phyloP scores from a whole-genome alignment of 2,329 filamentous ascomycete genomes.

The Venturia aucupariae region DNA sequence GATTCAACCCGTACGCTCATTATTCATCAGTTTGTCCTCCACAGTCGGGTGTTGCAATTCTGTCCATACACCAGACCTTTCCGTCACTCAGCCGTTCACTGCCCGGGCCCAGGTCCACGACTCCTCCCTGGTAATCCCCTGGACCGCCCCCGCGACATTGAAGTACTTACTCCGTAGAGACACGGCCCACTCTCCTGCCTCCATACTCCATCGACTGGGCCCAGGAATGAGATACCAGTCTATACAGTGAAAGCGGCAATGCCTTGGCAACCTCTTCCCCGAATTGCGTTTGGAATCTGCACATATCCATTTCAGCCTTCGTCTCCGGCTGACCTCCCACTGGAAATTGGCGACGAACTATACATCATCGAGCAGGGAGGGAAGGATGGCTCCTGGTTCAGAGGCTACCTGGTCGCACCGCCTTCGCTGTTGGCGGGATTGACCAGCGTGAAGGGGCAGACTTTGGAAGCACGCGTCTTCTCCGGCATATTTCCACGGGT shows the following conservation, averaged over 20 bases:
- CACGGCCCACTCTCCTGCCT: background rate
- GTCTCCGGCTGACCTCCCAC: constrained; percentile 79
- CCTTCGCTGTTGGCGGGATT: constrained; percentile 86
- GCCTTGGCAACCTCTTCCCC: constrained; percentile 95
- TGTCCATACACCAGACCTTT: background rate
- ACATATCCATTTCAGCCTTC: constrained; percentile 87
- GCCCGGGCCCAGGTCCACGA: background rate
- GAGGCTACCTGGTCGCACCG: constrained; percentile 89
- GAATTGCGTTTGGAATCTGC: constrained; percentile 96
- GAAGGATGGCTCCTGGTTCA: constrained; percentile 76
- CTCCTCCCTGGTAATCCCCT: background rate
- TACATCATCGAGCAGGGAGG: constrained; percentile 98
- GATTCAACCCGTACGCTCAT: background rate
- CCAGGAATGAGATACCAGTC: background rate
- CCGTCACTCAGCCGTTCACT: background rate
- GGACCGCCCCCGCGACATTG: background rate
- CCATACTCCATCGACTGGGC: background rate
- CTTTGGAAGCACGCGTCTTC: constrained; percentile 89
- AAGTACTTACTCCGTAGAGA: background rate
- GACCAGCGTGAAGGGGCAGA: constrained; percentile 84
- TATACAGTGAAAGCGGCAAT: constrained; percentile 40
- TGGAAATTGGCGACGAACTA: constrained; percentile 95
- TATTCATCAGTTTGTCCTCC: background rate
- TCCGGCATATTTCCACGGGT: constrained; percentile 95
- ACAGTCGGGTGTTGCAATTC: background rate